Evolutionary conservation across 352 stramenopile species (phyloP).

Genomic region (Globisporangium cylindrosporum): DNA sequence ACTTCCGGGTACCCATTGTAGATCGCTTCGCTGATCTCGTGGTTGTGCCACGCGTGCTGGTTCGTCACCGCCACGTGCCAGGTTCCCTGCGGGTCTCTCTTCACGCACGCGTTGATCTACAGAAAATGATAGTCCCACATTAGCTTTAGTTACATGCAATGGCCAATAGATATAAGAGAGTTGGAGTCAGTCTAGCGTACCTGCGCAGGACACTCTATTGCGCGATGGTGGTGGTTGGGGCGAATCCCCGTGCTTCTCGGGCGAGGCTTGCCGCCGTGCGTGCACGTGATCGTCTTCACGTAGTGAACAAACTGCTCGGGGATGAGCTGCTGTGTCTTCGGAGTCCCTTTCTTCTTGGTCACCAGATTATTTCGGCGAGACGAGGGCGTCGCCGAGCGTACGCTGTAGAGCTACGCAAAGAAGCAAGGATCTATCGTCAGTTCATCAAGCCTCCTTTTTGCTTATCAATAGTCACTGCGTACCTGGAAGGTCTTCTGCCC

Average conservation of each 20-base stretch:
- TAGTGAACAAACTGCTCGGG: constrained; percentile 31
- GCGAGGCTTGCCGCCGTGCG: constrained; percentile 29
- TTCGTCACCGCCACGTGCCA: constrained; percentile 34
- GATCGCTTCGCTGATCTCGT: constrained; percentile 24
- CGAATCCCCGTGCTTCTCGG: constrained; percentile 22
- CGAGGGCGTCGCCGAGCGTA: constrained; percentile 28
- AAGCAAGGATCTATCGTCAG: neutral
- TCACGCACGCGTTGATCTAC: constrained; percentile 41
- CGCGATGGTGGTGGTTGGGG: constrained; percentile 27
- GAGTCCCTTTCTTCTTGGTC: constrained; percentile 17
- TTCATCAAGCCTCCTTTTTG: neutral
- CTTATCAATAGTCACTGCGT: neutral
- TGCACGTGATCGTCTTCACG: constrained; percentile 35
- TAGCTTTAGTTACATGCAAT: neutral
- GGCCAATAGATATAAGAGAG: no score
- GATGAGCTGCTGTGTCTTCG: constrained; percentile 17
- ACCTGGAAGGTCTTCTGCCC: constrained; percentile 25
- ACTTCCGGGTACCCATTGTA: constrained; percentile 33
- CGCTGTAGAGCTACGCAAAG: constrained; percentile 26
- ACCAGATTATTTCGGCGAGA: constrained; percentile 23
- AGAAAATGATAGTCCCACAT: neutral
- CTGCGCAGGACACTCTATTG: constrained; percentile 32
- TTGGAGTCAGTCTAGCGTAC: constrained; percentile 8
- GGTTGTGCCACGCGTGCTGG: constrained; percentile 36
- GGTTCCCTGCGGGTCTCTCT: constrained; percentile 17